Conservation (phyloP, 2,329 filamentous ascomycete species). For the Trichoderma polysporum region DNA sequence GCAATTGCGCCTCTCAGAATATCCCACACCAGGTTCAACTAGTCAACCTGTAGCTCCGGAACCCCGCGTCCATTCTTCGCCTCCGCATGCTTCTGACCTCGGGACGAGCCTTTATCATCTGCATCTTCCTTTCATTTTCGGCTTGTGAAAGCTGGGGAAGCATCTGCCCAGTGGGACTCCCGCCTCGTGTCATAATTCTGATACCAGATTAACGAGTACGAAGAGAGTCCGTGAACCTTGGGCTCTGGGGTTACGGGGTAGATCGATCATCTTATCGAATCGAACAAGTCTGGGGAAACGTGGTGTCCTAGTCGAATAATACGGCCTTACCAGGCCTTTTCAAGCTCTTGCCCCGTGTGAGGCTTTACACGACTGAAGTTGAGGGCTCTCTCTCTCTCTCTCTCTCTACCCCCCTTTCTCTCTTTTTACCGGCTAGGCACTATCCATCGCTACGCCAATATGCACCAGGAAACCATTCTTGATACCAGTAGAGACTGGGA, state of each 20-base stretch:
- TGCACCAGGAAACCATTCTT: conserved; percentile 36
- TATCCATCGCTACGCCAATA: conserved; percentile 23
- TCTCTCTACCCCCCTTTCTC: background rate
- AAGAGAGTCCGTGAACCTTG: conserved; percentile 8
- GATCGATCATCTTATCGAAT: background rate
- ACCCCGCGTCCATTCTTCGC: conserved; percentile 2
- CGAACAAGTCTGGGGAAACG: conserved; percentile 7
- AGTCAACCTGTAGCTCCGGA: background rate
- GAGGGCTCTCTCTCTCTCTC: background rate
- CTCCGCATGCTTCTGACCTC: conserved; percentile 17
- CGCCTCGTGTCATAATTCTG: background rate
- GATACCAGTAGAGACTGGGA: conserved; percentile 37
- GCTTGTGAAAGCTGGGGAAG: conserved; percentile 23
- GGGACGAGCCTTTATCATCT: conserved; percentile 20
- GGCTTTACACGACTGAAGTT: background rate
- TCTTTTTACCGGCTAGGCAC: background rate
- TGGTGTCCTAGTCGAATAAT: background rate
- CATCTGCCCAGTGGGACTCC: conserved; percentile 5
- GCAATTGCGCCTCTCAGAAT: background rate
- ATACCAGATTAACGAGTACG: conserved; percentile 13
- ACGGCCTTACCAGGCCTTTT: background rate
- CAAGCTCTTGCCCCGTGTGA: background rate
- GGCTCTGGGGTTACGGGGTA: background rate
- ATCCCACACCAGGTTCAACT: background rate
- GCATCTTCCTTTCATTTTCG: conserved; percentile 11